phyloP scores from a whole-genome alignment of 2,329 filamentous ascomycete species.

The Ophiostoma sp. region DNA sequence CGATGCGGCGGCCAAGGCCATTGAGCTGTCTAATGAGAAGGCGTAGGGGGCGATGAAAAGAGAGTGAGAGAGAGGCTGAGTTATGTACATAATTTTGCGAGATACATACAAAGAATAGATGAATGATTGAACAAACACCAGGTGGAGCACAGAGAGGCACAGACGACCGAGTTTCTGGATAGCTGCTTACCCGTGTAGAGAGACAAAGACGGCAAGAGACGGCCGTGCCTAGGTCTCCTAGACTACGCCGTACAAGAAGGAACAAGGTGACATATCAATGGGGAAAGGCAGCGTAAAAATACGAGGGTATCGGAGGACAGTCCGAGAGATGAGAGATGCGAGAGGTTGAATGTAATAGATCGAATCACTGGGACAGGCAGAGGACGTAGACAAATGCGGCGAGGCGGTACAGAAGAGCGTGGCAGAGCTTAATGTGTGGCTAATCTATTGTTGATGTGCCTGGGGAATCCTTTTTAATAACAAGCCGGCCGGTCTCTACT shows the following conservation, averaged over 20 bases:
- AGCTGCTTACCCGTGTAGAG: background rate
- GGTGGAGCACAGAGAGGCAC: background rate
- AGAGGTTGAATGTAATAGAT: background rate
- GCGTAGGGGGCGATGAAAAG: background rate
- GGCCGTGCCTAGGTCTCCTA: background rate
- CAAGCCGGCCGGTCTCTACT: background rate
- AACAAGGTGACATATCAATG: background rate
- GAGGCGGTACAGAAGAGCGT: conserved; percentile 1
- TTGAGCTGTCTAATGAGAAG: conserved; percentile 47
- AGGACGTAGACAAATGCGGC: too few species aligned
- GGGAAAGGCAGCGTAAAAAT: background rate
- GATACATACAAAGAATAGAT: background rate
- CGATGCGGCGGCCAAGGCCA: conserved; percentile 67
- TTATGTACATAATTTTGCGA: background rate
- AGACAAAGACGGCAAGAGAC: background rate
- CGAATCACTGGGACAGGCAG: background rate
- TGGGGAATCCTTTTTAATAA: conserved; percentile 4
- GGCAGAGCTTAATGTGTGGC: background rate
- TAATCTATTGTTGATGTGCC: background rate
- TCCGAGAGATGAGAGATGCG: background rate
- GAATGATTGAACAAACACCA: background rate
- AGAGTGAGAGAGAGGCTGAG: background rate
- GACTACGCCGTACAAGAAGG: conserved; percentile 3
- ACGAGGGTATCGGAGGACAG: background rate
- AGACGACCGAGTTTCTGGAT: background rate